Base-by-base conservation (phyloP, 2,329 filamentous ascomycete genomes). In the Hypoxylon sp. region DNA sequence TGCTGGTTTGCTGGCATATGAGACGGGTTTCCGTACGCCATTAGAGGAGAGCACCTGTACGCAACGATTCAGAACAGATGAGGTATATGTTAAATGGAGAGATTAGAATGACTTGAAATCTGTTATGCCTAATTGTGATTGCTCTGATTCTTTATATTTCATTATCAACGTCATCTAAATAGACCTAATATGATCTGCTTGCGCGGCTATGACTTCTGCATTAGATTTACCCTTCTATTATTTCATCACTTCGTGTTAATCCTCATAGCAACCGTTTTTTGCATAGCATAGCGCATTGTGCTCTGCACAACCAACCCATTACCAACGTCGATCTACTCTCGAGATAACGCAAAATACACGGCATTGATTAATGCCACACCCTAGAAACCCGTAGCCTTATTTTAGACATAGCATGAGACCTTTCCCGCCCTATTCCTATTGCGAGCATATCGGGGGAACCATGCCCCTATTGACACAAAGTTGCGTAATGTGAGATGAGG, bases 31-130 rank as follows among this genome's bases (percentile, higher is more conserved):
- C 76, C 85, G 82, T 65, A 98, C 94, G 1, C 82, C 86, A 6
- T 78, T 98, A 50, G 89, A 91, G 69, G 92, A 98, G 48, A 95
- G 91, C 73, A 93, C 91, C 11, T 97, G 91, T 79, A 95, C 92
- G 13, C 93, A 95, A 79, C 84, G 93, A 59, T 95, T 94, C 78
- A 89, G 92, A 74, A 95, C 92, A 4, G 92, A 95, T 76, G 92
- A 94, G 79, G 92, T 95, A 19, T 87, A 90, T 73, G 88, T 95
- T 52, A 88, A 91, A 78, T 95, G 92, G 92, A 89, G 92, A 78
- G 89, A 93, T 76, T 87, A 70, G 78, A 21, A 30, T 14, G 19
- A 50, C 14, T 28, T 5, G 9, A 45, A 53, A 55, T 67, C 50
- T 6, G 50, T 64, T 63, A 60, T 52, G 28, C 28, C 28, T 19